A percentile compares a stretch with the other conserved stretches of the same genome.
These are phyloP conservation scores for Plenodomus biglobosus DNA, from an alignment of 2,329 filamentous ascomycete genomes.

Conservation along the genomic window DNA sequence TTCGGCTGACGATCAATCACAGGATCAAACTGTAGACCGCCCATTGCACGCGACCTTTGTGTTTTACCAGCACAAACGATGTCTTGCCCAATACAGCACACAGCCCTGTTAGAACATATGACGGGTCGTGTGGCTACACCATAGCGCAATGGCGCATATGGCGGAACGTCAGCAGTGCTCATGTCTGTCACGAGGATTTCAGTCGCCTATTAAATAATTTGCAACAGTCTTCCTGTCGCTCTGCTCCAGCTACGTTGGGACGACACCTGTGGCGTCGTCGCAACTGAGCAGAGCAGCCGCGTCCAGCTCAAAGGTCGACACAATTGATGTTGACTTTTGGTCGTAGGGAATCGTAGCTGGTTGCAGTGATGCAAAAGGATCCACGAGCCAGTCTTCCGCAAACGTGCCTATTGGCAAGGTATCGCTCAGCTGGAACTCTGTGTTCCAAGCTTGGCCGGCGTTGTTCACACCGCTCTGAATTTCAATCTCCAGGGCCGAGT, in stretches of 20 bases:
- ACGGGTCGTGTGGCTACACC: too few species aligned
- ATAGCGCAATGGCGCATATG: too few species aligned
- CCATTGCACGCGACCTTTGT: background rate
- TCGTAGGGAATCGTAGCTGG: background rate
- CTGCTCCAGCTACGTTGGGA: background rate
- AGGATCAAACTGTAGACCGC: too few species aligned
- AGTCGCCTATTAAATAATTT: too few species aligned
- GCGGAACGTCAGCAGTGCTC: too few species aligned
- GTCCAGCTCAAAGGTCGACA: slow-evolving; percentile 22
- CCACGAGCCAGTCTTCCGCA: slow-evolving; percentile 1
- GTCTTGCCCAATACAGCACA: too few species aligned
- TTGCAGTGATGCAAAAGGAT: slow-evolving; percentile 2
- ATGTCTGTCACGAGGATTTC: background rate
- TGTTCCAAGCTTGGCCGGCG: slow-evolving; percentile 13
- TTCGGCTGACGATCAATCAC: slow-evolving; percentile 4
- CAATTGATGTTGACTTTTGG: slow-evolving; percentile 4
- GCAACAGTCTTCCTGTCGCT: background rate
- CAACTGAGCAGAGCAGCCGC: slow-evolving; percentile 13
- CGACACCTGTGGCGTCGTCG: background rate
- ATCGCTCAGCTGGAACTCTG: slow-evolving; percentile 7
- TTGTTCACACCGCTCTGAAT: slow-evolving; percentile 11
- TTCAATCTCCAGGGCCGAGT: background rate
- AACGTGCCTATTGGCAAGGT: slow-evolving; percentile 1
- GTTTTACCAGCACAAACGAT: too few species aligned
- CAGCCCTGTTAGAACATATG: too few species aligned